Percentiles rank a stretch among this genome's conserved stretches.
Evolutionary conservation across 768 basidiomycete genomes (phyloP).

Genomic region (Rhodocollybia butyracea): DNA sequence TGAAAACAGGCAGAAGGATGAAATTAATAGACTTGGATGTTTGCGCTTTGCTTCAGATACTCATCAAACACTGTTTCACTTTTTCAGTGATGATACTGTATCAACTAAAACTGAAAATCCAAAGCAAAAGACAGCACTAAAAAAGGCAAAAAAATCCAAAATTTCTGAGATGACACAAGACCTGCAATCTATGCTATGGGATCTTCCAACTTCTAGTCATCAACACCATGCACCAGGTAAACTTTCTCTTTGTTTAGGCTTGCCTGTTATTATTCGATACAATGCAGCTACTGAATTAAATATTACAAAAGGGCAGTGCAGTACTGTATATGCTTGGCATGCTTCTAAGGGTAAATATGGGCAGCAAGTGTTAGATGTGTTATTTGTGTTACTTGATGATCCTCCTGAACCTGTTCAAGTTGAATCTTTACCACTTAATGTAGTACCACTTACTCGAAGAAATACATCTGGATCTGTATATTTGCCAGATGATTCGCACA

Average conservation of each 20-base stretch:
- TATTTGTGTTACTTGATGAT: no score
- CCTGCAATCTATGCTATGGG: slow-evolving; percentile 20
- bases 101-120: slow-evolving; percentile 12
- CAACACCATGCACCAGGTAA: slow-evolving; percentile 23
- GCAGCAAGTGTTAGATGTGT: slow-evolving; percentile 18
- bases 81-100: slow-evolving; percentile 21
- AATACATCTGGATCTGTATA: no score
- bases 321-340: slow-evolving; percentile 24
- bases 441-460: no score
- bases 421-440: no score
- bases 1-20: slow-evolving; percentile 25
- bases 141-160: neutral
- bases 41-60: slow-evolving; percentile 28
- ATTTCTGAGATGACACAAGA: neutral
- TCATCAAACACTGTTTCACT: no score
- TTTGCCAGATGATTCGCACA: no score
- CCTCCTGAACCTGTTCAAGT: no score
- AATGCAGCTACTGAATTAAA: slow-evolving; percentile 31
- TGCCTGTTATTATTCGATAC: slow-evolving; percentile 29
- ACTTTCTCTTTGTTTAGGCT: slow-evolving; percentile 26
- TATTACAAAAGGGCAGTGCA: slow-evolving; percentile 31
- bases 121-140: neutral
- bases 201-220: slow-evolving; percentile 18
- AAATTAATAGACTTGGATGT: slow-evolving; percentile 26
- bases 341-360: neutral